A percentile compares a stretch with the other conserved stretches of the same genome.
Evolutionary conservation across 169 alveolate genomes (phyloP).

Genomic region (Plasmodium falciparum): DNA sequence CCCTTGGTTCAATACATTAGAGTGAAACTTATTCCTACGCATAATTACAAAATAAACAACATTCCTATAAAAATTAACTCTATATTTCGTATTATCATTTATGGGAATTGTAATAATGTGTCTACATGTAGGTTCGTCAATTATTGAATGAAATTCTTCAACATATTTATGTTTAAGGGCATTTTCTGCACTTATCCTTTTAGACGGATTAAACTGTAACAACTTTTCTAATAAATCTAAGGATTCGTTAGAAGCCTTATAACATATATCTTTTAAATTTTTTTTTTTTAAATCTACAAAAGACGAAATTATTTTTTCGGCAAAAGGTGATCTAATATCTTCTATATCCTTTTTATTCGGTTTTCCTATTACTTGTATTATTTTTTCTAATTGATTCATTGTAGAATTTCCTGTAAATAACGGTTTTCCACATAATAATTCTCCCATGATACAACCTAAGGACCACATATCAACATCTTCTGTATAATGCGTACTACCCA

Average conservation of each 20-base stretch:
- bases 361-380: constrained; percentile 95
- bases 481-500: constrained; percentile 97
- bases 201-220: constrained; percentile 87
- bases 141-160: constrained; percentile 88
- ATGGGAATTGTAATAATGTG: constrained; percentile 89
- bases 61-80: constrained; percentile 90
- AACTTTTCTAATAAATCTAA: constrained; percentile 87
- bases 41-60: constrained; percentile 88
- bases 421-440: constrained; percentile 96
- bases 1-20: background rate
- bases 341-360: constrained; percentile 94
- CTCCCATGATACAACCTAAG: constrained; percentile 99
- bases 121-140: constrained; percentile 90
- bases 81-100: constrained; percentile 90
- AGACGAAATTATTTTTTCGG: constrained; percentile 85
- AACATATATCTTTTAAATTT: constrained; percentile 52
- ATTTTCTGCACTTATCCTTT: constrained; percentile 89
- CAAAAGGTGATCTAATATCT: constrained; percentile 90
- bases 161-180: constrained; percentile 88
- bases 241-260: constrained; percentile 76
- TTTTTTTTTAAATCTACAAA: constrained; percentile 77
- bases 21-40: constrained; percentile 77
- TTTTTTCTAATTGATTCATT: constrained; percentile 95
- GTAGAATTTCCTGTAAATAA: constrained; percentile 99
- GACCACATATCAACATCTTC: constrained; percentile 99